Evolutionary conservation across 2,329 filamentous ascomycete species (phyloP), one percentile per base, ranked within the genome.

Genomic region (Boeremia lycopersici): DNA sequence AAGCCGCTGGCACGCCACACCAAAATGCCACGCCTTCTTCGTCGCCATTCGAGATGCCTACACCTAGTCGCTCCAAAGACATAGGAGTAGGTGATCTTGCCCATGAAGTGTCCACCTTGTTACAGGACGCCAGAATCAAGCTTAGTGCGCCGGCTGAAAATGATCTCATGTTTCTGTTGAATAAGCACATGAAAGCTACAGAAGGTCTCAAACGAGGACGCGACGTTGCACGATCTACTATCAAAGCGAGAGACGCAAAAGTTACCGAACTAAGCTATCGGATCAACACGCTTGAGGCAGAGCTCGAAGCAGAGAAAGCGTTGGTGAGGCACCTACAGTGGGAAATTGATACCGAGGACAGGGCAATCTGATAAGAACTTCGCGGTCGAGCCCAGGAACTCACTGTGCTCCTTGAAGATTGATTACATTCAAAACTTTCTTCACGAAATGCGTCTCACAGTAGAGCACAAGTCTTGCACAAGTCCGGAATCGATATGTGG

Each of bases 181-280:
- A 51, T 6, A 82, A 76, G 39, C 81, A 89, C 60, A 82, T 84
- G 13, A 74, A 86, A 46, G 81, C 80, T 46, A 79, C 81, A 0
- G 84, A 82, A 63, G 89, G 89, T 0, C 79, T 89, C 17, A 78
- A 80, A 34, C 82, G 82, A 57, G 88, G 88, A 0, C 79, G 89
- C 2, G 89, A 93, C 56, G 82, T 88, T 6, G 81, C 84, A 3
- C 77, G 89, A n/a, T 72, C 83, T 8, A 83, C 82, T 4, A 67
- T 90, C 30, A 86, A 84, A 67, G 79, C 81, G 4, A 87, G 86
- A 60, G 87, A 93, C 78, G 74, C 84, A 69, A 77, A 86, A 76
- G 78, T 89, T 71, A 74, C 81, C 72, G 79, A 89, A 73, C 75
- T 96, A 75, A 82, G 87, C 77, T 77, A 89, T 69, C 77, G 88